These are phyloP conservation scores for Vaucheria bursata DNA, from an alignment of 352 stramenopile species.

Conservation along the genomic window DNA sequence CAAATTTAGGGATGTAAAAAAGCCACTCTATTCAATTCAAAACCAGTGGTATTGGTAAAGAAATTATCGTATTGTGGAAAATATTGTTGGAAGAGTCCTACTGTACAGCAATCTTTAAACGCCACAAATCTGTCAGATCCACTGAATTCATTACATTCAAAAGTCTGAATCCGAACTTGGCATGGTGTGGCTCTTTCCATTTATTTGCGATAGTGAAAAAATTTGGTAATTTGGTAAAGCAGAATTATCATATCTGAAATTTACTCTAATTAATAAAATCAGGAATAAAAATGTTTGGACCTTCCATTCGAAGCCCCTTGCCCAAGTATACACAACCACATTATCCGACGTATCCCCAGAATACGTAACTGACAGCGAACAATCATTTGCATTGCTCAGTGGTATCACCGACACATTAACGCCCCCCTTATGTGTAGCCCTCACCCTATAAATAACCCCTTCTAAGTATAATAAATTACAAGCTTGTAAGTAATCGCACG, in stretches of 20 bases:
- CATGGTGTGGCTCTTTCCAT: too few species aligned
- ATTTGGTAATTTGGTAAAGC: too few species aligned
- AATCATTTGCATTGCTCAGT: slow-evolving; percentile 54
- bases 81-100: too few species aligned
- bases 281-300: not conserved
- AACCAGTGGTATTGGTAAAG: too few species aligned
- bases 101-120: too few species aligned
- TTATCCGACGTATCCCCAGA: slow-evolving; percentile 40
- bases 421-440: slow-evolving; percentile 41
- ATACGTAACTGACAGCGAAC: slow-evolving; percentile 52
- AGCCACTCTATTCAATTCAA: too few species aligned
- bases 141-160: too few species aligned
- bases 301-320: slow-evolving; percentile 59
- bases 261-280: not conserved
- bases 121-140: too few species aligned
- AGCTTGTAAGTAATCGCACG: slow-evolving; percentile 39
- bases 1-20: too few species aligned
- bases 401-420: slow-evolving; percentile 51
- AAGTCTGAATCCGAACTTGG: too few species aligned
- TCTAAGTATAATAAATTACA: slow-evolving; percentile 53
- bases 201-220: too few species aligned
- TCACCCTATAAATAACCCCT: slow-evolving; percentile 54
- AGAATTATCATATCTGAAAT: not conserved
- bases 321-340: slow-evolving; percentile 53
- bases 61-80: too few species aligned